phyloP scores from a whole-genome alignment of 78 protist genomes.

The slime mould (Dictyostelium discoideum) region dicty_2.7 NC_007089.4:4471001-4471500 shows the following conservation, averaged over 20 bases:
- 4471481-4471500: too few relatives aligned
- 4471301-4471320: not conserved
- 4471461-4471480: not conserved
- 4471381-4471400: not conserved
- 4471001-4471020: not conserved
- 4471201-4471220: not conserved
- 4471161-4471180: not conserved
- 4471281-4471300: not conserved
- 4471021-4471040: not conserved
- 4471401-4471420: not conserved
- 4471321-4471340: not conserved
- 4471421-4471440: not conserved
- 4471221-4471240: not conserved
- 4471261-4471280: not conserved
- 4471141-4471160: not conserved
- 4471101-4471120: not conserved
- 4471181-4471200: not conserved
- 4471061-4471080: not conserved
- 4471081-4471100: not conserved
- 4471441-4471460: not conserved
- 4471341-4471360: not conserved
- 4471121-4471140: not conserved
- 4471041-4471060: not conserved
- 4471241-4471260: not conserved
- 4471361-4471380: not conserved